Conservation (phyloP, 2,329 filamentous ascomycete genomes). For the Cladosporium sp. region DNA sequence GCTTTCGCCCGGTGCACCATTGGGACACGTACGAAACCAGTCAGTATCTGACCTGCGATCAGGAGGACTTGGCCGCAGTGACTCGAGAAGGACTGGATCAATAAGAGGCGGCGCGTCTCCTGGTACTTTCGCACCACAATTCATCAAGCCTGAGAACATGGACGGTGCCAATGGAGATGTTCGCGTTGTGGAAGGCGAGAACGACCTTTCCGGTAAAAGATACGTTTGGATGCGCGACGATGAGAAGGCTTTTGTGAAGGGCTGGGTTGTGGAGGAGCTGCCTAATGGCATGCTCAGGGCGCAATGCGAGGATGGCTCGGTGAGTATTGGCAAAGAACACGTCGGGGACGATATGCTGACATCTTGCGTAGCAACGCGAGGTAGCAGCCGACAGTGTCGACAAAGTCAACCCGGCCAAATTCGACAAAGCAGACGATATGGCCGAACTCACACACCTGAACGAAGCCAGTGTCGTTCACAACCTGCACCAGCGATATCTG, state of each 20-base stretch:
- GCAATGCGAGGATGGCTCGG: slow-evolving; percentile 89
- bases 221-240: slow-evolving; percentile 97
- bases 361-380: slow-evolving; percentile 71
- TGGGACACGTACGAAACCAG: slow-evolving; percentile 67
- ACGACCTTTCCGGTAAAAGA: slow-evolving; percentile 97
- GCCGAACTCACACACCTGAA: slow-evolving; percentile 97
- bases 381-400: slow-evolving; percentile 85
- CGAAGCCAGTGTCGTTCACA: slow-evolving; percentile 96
- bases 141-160: slow-evolving; percentile 86
- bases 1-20: slow-evolving; percentile 45
- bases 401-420: slow-evolving; percentile 99
- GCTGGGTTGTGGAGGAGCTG: slow-evolving; percentile 85
- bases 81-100: slow-evolving; percentile 57
- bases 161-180: slow-evolving; percentile 59
- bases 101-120: slow-evolving; percentile 65
- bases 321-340: slow-evolving; percentile 50
- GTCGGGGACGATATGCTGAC: slow-evolving; percentile 15
- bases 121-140: slow-evolving; percentile 90
- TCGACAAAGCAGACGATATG: slow-evolving; percentile 99
- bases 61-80: slow-evolving; percentile 36
- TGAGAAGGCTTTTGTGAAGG: slow-evolving; percentile 84
- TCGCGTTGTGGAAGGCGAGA: slow-evolving; percentile 87
- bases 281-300: slow-evolving; percentile 71
- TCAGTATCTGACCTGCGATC: slow-evolving; percentile 58
- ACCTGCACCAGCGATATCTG: slow-evolving; percentile 92